Conservation (phyloP, 2,329 filamentous ascomycete genomes). For the Parascedosporium putredinis region DNA sequence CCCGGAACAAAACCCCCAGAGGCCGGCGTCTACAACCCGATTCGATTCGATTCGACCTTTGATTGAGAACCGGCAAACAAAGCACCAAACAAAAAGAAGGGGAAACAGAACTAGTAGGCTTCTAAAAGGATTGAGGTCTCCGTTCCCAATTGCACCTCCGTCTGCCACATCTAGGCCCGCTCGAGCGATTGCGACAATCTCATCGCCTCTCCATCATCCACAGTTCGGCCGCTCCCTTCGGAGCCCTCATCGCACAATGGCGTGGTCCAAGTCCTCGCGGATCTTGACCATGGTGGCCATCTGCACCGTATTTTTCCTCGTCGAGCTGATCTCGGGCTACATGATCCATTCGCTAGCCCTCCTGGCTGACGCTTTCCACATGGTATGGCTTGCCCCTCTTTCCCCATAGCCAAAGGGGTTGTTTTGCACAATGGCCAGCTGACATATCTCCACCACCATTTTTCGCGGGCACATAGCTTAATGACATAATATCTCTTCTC, state of each 20-base stretch:
- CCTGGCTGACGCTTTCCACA: constrained; percentile 95
- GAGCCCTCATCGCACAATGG: constrained; percentile 41
- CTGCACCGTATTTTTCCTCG: constrained; percentile 78
- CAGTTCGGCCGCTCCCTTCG: no score
- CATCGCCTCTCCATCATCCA: no score
- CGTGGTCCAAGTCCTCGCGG: constrained; percentile 81
- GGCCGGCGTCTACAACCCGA: not conserved
- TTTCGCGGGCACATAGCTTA: constrained; percentile 49
- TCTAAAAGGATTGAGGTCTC: no score
- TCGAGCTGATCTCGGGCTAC: constrained; percentile 81
- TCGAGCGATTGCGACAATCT: no score
- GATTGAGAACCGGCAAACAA: no score
- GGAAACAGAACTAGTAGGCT: no score
- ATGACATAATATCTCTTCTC: constrained; percentile 89
- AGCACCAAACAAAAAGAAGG: no score
- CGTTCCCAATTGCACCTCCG: no score
- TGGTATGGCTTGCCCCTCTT: constrained; percentile 52
- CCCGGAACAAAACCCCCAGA: no score
- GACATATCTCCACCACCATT: constrained; percentile 8
- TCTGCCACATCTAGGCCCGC: no score
- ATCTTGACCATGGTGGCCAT: constrained; percentile 90
- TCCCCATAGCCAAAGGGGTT: not conserved
- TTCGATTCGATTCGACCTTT: not conserved
- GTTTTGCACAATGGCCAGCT: no score
- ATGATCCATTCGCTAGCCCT: constrained; percentile 83